Conservation (phyloP, 345 rosid genomes). For the Arabidopsis thaliana region TAIR10.1 NC_003076.8:26049001-26049500, state of each 20-base stretch:
- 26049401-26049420: conserved; percentile 59
- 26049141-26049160: conserved; percentile 39
- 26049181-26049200: conserved; percentile 14
- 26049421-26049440: conserved; percentile 73
- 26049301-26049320: conserved; percentile 54
- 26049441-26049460: conserved; percentile 49
- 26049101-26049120: conserved; percentile 45
- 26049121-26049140: conserved; percentile 31
- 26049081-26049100: conserved; percentile 44
- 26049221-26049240: conserved; percentile 51
- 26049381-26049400: conserved; percentile 51
- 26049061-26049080: conserved; percentile 36
- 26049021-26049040: conserved; percentile 16
- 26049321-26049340: conserved; percentile 66
- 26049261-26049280: conserved; percentile 75
- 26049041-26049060: conserved; percentile 37
- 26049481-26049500: conserved; percentile 52
- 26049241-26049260: conserved; percentile 70
- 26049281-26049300: conserved; percentile 77
- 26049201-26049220: conserved; percentile 26
- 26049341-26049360: conserved; percentile 46
- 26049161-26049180: conserved; percentile 42
- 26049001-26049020: conserved; percentile 37
- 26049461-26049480: conserved; percentile 52
- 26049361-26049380: conserved; percentile 59